Conservation (phyloP, 331 rosid species). For the Quercus lobata region DNA sequence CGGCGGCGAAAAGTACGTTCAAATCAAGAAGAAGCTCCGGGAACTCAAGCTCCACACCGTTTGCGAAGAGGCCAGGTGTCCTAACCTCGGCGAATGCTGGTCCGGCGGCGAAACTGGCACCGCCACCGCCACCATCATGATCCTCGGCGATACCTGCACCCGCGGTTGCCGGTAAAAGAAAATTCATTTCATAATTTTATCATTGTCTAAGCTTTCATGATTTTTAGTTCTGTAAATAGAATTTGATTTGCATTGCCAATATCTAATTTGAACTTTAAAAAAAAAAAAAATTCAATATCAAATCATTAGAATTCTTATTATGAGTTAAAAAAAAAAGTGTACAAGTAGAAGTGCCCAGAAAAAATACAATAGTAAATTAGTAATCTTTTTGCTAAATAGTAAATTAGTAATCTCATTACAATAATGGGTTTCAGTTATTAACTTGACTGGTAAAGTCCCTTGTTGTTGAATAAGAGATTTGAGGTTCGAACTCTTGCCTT, state of each 20-base stretch:
- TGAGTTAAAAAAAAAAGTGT: too few relatives aligned
- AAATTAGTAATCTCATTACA: too few relatives aligned
- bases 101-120: constrained; percentile 99
- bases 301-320: too few relatives aligned
- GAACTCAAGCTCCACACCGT: constrained; percentile 95
- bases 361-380: too few relatives aligned
- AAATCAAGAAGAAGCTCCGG: constrained; percentile 92
- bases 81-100: constrained; percentile 98
- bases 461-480: fast-evolving
- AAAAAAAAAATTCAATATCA: too few relatives aligned
- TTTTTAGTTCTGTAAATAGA: too few relatives aligned
- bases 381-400: too few relatives aligned
- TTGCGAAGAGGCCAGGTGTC: constrained; percentile 94
- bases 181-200: neutral
- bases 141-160: constrained; percentile 93
- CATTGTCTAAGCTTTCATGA: neutral
- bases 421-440: too few relatives aligned
- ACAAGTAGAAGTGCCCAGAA: fast-evolving
- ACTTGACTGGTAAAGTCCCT: fast-evolving
- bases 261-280: too few relatives aligned
- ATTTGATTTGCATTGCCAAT: too few relatives aligned
- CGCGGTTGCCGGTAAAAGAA: constrained; percentile 82
- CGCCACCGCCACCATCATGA: constrained; percentile 98
- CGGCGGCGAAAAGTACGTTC: constrained; percentile 92
- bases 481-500: too few relatives aligned